Conservation (phyloP, 2,329 filamentous ascomycete species). For the Colletotrichum sansevieriae region DNA sequence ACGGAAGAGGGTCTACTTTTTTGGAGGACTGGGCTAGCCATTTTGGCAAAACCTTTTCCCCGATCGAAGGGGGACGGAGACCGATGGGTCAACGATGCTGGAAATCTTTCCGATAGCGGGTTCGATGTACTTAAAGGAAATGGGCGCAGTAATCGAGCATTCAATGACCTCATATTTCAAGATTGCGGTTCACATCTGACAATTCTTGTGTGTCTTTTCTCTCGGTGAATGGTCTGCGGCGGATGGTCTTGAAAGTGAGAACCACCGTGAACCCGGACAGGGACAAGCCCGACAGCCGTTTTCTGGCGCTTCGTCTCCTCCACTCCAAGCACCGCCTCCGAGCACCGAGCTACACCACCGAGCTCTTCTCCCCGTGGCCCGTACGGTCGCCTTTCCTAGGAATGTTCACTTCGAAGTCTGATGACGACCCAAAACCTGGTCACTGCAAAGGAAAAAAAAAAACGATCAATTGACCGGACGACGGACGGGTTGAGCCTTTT, state of each 20-base stretch:
- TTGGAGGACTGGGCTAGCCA: conserved; percentile 8
- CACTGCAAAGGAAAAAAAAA: too few species aligned
- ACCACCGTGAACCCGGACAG: neutral
- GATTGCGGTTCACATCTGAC: neutral
- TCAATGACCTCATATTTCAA: conserved; percentile 29
- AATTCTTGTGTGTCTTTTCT: too few species aligned
- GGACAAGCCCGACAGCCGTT: conserved; percentile 6
- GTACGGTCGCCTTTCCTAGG: too few species aligned
- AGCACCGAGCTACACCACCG: conserved; percentile 9
- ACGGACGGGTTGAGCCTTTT: conserved; percentile 10
- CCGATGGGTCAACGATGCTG: neutral
- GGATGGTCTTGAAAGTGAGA: neutral
- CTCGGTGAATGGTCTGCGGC: neutral
- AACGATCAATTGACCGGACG: conserved; percentile 14
- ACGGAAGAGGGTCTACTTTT: neutral
- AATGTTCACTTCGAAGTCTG: too few species aligned
- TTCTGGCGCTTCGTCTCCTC: neutral
- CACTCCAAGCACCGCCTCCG: conserved; percentile 6
- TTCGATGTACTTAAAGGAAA: conserved; percentile 30
- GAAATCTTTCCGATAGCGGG: conserved; percentile 24
- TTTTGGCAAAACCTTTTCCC: neutral
- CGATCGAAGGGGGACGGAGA: neutral
- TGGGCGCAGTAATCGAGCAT: conserved; percentile 36
- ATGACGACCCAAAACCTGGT: neutral
- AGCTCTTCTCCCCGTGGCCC: neutral